Conservation (phyloP, 768 basidiomycete genomes). For the Lentinula edodes region DNA sequence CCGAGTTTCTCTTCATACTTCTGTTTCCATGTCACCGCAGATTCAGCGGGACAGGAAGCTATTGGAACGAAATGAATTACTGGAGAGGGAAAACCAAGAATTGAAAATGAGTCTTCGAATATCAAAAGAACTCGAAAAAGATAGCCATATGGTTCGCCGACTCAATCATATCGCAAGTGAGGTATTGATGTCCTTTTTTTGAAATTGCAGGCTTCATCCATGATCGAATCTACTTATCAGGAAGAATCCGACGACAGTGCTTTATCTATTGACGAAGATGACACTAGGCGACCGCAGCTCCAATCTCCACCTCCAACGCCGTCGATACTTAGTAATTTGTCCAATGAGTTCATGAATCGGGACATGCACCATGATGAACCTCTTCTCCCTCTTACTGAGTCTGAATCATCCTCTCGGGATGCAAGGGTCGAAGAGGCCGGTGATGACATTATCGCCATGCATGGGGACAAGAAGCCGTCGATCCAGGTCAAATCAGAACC, state of each 20-base stretch:
- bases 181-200: background rate
- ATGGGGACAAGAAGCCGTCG: background rate
- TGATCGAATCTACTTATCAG: background rate
- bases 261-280: background rate
- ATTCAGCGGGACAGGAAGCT: background rate
- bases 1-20: background rate
- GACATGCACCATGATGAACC: background rate
- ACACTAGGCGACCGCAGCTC: background rate
- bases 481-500: background rate
- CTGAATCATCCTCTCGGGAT: background rate
- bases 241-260: background rate
- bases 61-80: background rate
- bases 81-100: background rate
- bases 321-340: background rate
- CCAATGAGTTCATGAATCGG: background rate
- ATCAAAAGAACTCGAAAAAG: background rate
- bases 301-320: constrained; percentile 3
- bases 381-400: background rate
- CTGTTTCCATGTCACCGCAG: background rate
- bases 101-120: constrained; percentile 3
- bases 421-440: background rate
- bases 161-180: background rate
- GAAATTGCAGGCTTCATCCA: background rate
- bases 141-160: background rate
- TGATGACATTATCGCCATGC: background rate